Conservation (phyloP, 1,139 yeast genomes). For the Zygosaccharomyces sapae region DNA sequence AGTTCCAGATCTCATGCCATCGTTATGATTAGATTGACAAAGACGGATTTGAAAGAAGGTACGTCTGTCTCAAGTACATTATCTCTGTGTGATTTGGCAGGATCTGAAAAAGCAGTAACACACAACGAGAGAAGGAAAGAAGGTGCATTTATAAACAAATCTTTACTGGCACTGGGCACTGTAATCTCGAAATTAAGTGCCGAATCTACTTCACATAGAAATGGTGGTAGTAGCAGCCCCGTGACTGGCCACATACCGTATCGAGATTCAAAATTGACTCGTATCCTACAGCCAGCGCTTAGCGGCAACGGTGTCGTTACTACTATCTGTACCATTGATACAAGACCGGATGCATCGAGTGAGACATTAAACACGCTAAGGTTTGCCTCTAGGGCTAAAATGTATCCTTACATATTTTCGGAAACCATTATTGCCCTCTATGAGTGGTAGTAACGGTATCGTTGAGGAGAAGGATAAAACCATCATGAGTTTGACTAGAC, state of each 20-base stretch:
- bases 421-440: conserved; percentile 30
- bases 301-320: conserved; percentile 83
- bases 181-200: conserved; percentile 75
- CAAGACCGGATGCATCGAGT: conserved; percentile 52
- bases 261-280: conserved; percentile 84
- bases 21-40: conserved; percentile 60
- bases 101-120: conserved; percentile 85
- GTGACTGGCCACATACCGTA: conserved; percentile 65
- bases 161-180: conserved; percentile 81
- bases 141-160: conserved; percentile 88
- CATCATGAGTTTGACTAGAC: conserved; percentile 43
- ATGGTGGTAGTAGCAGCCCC: conserved; percentile 12
- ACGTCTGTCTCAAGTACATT: conserved; percentile 56
- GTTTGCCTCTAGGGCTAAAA: conserved; percentile 94
- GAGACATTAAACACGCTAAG: conserved; percentile 86
- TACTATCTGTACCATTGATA: conserved; percentile 79
- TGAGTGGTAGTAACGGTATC: conserved; percentile 35
- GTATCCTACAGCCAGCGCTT: conserved; percentile 84
- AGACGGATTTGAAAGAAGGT: conserved; percentile 42
- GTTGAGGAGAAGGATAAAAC: conserved; percentile 42
- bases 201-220: conserved; percentile 22
- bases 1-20: conserved; percentile 93
- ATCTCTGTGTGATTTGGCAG: conserved; percentile 91
- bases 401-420: conserved; percentile 63
- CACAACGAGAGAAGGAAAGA: conserved; percentile 80